Conservation (phyloP, 106 monocot species). For the Dendrobium chrysotoxum region DNA sequence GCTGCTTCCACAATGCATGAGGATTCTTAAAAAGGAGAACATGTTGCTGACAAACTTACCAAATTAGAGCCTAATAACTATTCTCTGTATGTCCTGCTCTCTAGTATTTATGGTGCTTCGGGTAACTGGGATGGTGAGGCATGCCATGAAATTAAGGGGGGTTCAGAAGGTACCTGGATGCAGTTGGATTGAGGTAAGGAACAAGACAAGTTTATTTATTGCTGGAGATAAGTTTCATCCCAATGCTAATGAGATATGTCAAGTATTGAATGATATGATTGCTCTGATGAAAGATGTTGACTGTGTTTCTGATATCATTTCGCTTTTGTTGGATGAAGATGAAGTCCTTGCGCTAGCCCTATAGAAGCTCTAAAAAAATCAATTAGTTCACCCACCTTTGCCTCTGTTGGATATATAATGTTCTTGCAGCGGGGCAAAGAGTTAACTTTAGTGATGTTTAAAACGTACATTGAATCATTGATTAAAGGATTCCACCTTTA, state of each 20-base stretch:
- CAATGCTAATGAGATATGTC: conserved; percentile 25
- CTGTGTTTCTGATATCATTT: conserved; percentile 19
- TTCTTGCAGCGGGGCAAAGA: neutral
- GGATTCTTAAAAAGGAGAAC: conserved; percentile 25
- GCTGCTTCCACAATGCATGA: conserved; percentile 52
- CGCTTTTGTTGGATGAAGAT: conserved; percentile 16
- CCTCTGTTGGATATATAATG: neutral
- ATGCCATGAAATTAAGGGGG: conserved; percentile 37
- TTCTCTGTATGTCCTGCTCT: conserved; percentile 54
- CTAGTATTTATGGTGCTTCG: conserved; percentile 41
- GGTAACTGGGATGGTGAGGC: conserved; percentile 51
- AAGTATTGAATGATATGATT: conserved; percentile 24
- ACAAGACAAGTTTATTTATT: conserved; percentile 42
- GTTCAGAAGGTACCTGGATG: conserved; percentile 61
- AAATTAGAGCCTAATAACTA: conserved; percentile 49
- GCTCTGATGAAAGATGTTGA: conserved; percentile 32
- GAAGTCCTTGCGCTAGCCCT: neutral
- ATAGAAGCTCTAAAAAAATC: neutral
- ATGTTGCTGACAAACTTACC: conserved; percentile 51
- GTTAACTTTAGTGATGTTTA: too few species aligned
- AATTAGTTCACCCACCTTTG: neutral
- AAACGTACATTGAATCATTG: too few species aligned
- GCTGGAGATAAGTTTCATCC: conserved; percentile 55
- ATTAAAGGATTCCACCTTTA: neutral
- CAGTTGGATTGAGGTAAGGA: conserved; percentile 65